Base-by-base conservation (phyloP, 352 stramenopile genomes). In the Phytophthora tentaculata region DNA sequence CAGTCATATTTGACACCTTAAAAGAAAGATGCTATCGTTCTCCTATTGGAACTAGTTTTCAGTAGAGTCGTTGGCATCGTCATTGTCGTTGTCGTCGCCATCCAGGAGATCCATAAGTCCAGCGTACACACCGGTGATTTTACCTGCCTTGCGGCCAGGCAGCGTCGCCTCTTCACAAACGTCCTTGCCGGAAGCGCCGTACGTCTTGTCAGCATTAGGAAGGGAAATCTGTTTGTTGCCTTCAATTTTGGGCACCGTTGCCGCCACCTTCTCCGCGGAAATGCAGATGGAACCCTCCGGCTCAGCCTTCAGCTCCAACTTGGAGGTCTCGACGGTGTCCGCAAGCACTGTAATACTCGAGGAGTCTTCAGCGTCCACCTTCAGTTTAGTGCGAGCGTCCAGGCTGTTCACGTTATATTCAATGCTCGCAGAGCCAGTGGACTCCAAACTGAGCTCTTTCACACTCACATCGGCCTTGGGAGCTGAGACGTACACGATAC, bases 141-240 rank as follows among this genome's bases (percentile, higher is more conserved):
- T 57, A 43, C 26, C 58, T 17, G 62, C 54, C 39, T 60, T 55
- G 35, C 62, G 63, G 9, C 14, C 62, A 12, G 68, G 69, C 5
- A 69, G 49, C n/a, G 23, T 69, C 8, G 53, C 47, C 23, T 55
- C 19, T 9, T 71, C 35, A 45, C 69, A 76, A 13, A 45, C 29
- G 2, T 54, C 51, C n/a, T 47, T 67, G 12, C 64, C 69, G 1
- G 54, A 70, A n/a, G 64, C 60, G 14, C 55, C 49, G 56, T 71
- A 44, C 60, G 65, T 77, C 37, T 67, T 59, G 23, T 6, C 13
- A 24, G 69, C 51, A 22, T 71, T 68, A 24, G 64, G 64, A 19
- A 77, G 37, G 19, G 64, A 77, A 24, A 77, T 71, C 16, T 56
- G 41, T 28, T 37, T 71, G 29, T 66, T 64, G 6, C 50, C 55